Evolutionary conservation across 2,329 filamentous ascomycete genomes (phyloP), one percentile per base, ranked within the genome.

Genomic region (Cercospora sp.): DNA sequence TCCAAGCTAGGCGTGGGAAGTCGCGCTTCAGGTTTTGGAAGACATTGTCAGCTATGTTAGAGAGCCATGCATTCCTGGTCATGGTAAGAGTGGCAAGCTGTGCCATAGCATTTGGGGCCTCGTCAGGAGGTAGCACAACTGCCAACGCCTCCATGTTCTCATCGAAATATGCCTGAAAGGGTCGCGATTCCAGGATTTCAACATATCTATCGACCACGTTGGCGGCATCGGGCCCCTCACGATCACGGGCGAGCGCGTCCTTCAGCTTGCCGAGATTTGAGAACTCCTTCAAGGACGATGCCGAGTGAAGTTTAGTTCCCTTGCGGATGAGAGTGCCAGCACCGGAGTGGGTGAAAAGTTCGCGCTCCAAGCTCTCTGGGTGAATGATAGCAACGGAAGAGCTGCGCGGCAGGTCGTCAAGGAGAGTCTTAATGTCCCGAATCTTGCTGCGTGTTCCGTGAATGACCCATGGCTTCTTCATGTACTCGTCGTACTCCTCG

Each of bases 371-470:
- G 79, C 97, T 94, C 72, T 92, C 93, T 2, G 95, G 94, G 81
- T 98, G 94, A 74, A 98, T 99, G 77, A 99, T 98, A 70, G 95
- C 95, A 61, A 99, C 94, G 75, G 92, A 97, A 18, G 94, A 97
- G 66, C 92, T 94, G 75, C 92, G 90, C 62, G 95, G 95, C 18
- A 99, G 88, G 61, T 91, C 90, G 74, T 93, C 92, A 63, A 99
- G 84, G 30, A 99, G 87, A 68, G 97, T 93, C 85, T 97, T 97
- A 82, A 97, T 96, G 83, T 99, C 93, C 82, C 91, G 92, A 81
- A 99, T 98, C 89, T 99, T 99, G 72, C 98, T 86, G 71, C 94
- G 88, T 43, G 94, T 98, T 71, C 95, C 95, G 79, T 95, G 96
- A 77, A 92, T 90, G 80, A 96, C 95, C 95, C 94, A 99, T 74